Evolutionary conservation across 257 asterid species (phyloP).

Genomic region (Jaltomata sinuosa): DNA sequence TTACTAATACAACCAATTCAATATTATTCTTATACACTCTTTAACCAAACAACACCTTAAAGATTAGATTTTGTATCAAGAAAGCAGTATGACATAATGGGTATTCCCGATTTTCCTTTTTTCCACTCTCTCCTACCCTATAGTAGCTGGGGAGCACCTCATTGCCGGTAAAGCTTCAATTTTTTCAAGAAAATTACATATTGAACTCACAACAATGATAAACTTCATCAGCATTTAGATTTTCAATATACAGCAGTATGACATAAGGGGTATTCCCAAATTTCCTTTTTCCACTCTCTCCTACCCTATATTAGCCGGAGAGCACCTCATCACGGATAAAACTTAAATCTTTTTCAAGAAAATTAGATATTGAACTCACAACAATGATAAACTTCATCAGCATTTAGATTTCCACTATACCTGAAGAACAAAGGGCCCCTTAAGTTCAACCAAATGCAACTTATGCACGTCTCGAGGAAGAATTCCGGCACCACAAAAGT

Average conservation of each 20-base stretch:
- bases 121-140: background rate
- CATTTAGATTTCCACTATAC: slow-evolving; percentile 14
- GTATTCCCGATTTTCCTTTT: background rate
- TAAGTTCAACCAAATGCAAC: slow-evolving; percentile 59
- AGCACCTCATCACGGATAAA: too few species aligned
- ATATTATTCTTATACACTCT: too few species aligned
- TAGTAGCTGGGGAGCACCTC: background rate
- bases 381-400: background rate
- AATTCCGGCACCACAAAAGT: slow-evolving; percentile 59
- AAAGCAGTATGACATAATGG: background rate
- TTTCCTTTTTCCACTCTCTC: too few species aligned
- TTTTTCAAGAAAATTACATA: background rate
- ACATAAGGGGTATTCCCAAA: too few species aligned
- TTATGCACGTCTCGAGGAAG: slow-evolving; percentile 59
- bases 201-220: background rate
- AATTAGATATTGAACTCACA: too few species aligned
- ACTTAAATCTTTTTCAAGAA: too few species aligned
- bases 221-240: too few species aligned
- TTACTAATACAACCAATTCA: too few species aligned
- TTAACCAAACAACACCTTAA: too few species aligned
- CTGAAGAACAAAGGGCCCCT: slow-evolving; percentile 96
- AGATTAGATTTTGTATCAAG: background rate
- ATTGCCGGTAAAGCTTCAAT: background rate
- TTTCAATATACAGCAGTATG: too few species aligned
- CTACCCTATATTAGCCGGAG: too few species aligned